Conservation (phyloP, 345 rosid species). For the Lumnitzera littorea region DNA sequence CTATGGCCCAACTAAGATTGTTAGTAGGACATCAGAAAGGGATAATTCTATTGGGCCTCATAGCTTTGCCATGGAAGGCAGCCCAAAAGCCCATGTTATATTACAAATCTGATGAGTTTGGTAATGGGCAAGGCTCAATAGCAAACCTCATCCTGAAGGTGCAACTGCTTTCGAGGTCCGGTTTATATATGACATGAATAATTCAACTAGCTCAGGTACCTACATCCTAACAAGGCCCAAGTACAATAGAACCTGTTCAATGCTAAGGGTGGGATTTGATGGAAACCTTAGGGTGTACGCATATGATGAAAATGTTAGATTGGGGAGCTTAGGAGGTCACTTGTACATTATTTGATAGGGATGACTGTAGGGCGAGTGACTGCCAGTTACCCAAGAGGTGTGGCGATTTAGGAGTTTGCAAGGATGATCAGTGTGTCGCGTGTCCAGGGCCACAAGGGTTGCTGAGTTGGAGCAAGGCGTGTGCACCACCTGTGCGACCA, state of each 20-base stretch:
- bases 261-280: slow-evolving; percentile 34
- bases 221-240: slow-evolving; percentile 21
- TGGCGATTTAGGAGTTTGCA: slow-evolving; percentile 25
- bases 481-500: background rate
- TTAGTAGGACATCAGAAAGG: slow-evolving; percentile 27
- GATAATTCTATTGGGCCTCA: slow-evolving; percentile 26
- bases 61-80: slow-evolving; percentile 27
- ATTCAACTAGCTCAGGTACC: slow-evolving; percentile 10
- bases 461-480: slow-evolving; percentile 9
- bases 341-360: slow-evolving; percentile 24
- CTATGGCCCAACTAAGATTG: slow-evolving; percentile 21
- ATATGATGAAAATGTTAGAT: slow-evolving; percentile 24
- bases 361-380: slow-evolving; percentile 12
- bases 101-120: slow-evolving; percentile 1
- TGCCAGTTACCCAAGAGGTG: slow-evolving; percentile 30
- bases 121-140: slow-evolving; percentile 17
- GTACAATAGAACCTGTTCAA: slow-evolving; percentile 33
- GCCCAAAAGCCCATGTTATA: background rate
- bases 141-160: slow-evolving; percentile 18
- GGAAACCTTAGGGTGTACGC: slow-evolving; percentile 45
- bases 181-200: background rate
- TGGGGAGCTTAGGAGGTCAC: slow-evolving; percentile 34
- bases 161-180: too few relatives aligned
- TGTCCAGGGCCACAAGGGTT: slow-evolving; percentile 8
- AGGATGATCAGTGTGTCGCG: background rate